Percentiles rank a stretch among this genome's conserved stretches.
phyloP scores from a whole-genome alignment of 148 eudicot genomes.

The Amaranthus cruentus region DNA sequence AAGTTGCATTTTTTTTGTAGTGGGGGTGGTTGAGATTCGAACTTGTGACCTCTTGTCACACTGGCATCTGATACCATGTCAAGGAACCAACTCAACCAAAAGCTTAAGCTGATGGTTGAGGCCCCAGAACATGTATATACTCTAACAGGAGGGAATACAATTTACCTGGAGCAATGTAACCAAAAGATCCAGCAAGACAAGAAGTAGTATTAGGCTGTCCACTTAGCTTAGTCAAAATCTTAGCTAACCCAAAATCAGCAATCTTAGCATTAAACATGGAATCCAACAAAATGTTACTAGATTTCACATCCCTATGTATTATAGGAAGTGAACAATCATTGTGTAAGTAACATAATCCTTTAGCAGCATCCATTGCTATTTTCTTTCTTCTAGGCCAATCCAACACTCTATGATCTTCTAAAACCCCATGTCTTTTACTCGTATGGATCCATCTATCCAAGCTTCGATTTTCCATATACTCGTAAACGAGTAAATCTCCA shows the following conservation, averaged over 20 bases:
- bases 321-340: constrained; percentile 64
- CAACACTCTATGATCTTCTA: constrained; percentile 16
- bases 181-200: constrained; percentile 65
- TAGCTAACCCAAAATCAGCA: constrained; percentile 76
- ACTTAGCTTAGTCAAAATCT: constrained; percentile 37
- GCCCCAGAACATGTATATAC: too few species aligned
- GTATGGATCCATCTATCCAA: constrained; percentile 63
- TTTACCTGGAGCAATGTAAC: constrained; percentile 69
- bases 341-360: constrained; percentile 71
- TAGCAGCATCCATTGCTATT: constrained; percentile 65
- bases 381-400: constrained; percentile 65
- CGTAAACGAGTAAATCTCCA: constrained; percentile 64
- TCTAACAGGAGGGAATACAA: too few species aligned
- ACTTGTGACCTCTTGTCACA: too few species aligned
- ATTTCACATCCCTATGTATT: constrained; percentile 68
- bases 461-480: constrained; percentile 70
- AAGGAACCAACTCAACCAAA: too few species aligned
- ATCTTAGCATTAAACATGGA: constrained; percentile 55
- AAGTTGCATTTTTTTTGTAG: too few species aligned
- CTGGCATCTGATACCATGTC: too few species aligned
- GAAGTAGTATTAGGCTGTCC: constrained; percentile 56
- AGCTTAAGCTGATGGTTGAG: too few species aligned
- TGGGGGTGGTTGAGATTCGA: too few species aligned
- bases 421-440: constrained; percentile 15
- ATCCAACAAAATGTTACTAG: constrained; percentile 68